Evolutionary conservation across 2,329 filamentous ascomycete genomes (phyloP).

Genomic region (Bretziella fagacearum): DNA sequence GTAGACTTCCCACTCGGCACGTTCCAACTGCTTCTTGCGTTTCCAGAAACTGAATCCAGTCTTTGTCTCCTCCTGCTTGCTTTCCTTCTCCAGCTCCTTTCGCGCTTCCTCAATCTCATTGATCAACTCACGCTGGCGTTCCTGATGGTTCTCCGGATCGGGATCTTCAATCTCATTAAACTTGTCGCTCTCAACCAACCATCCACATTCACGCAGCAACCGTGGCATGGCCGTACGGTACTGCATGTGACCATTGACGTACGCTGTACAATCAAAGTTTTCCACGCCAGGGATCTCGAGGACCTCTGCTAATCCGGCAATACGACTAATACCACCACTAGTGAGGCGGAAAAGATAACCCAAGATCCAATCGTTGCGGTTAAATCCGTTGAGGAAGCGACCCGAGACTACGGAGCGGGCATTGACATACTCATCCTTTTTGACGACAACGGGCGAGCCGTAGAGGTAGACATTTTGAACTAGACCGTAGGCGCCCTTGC

Average conservation of each 20-base stretch:
- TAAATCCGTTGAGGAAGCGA: constrained; percentile 89
- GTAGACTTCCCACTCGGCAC: constrained; percentile 89
- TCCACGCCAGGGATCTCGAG: constrained; percentile 66
- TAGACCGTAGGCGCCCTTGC: constrained; percentile 67
- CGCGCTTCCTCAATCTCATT: constrained; percentile 92
- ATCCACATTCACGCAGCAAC: constrained; percentile 72
- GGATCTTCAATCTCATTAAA: constrained; percentile 95
- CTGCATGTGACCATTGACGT: constrained; percentile 87
- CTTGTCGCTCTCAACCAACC: constrained; percentile 81
- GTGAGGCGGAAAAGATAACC: constrained; percentile 92
- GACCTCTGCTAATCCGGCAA: constrained; percentile 68
- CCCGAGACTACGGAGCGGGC: constrained; percentile 73
- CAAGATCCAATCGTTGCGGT: constrained; percentile 91
- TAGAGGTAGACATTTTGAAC: constrained; percentile 94
- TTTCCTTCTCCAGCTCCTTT: constrained; percentile 67
- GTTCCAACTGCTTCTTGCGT: constrained; percentile 61
- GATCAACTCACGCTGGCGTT: constrained; percentile 81
- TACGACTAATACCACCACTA: constrained; percentile 71
- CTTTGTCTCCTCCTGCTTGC: constrained; percentile 38
- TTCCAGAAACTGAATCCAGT: constrained; percentile 59
- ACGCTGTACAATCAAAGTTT: constrained; percentile 72
- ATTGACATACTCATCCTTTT: constrained; percentile 72
- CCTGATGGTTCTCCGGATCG: constrained; percentile 79
- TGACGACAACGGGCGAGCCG: constrained; percentile 79
- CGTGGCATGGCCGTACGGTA: constrained; percentile 86